These are phyloP conservation scores for Blastobotrys elegans DNA, from an alignment of 1,139 yeast genomes.

Conservation along the genomic window DNA sequence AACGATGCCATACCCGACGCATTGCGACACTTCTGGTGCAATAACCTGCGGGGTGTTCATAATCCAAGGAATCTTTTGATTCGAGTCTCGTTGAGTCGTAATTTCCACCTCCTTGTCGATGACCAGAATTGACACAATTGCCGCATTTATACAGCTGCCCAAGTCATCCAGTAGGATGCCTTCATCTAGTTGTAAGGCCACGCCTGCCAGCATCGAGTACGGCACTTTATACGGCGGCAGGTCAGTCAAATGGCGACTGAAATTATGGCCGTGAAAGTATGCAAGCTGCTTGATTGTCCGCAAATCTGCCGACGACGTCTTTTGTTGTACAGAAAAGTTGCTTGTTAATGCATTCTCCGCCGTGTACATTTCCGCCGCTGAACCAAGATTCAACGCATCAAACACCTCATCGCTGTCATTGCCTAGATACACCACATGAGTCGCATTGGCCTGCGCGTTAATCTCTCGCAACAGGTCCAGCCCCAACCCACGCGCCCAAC, in stretches of 20 bases:
- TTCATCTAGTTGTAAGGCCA: conserved; percentile 29
- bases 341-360: conserved; percentile 6
- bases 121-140: conserved; percentile 29
- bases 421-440: conserved; percentile 49
- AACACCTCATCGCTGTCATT: conserved; percentile 22
- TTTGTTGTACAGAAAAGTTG: conserved; percentile 11
- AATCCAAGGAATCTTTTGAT: conserved; percentile 8
- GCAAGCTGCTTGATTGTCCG: conserved; percentile 31
- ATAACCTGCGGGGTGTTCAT: conserved; percentile 2
- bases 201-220: conserved; percentile 22
- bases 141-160: conserved; percentile 27
- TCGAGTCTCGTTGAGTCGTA: background rate
- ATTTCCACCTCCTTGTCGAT: conserved; percentile 18
- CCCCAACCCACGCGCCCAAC: conserved; percentile 93
- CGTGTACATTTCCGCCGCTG: background rate
- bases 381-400: conserved; percentile 11
- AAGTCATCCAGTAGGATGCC: conserved; percentile 28
- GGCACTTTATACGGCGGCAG: conserved; percentile 29
- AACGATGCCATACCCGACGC: conserved; percentile 33
- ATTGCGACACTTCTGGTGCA: conserved; percentile 16
- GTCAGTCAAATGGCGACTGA: conserved; percentile 27
- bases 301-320: conserved; percentile 31
- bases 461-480: conserved; percentile 54
- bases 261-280: conserved; percentile 31
- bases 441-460: conserved; percentile 42